These are phyloP conservation scores for Starmerella bombicola DNA, from an alignment of 805 yeast genomes.

Conservation along the genomic window DNA sequence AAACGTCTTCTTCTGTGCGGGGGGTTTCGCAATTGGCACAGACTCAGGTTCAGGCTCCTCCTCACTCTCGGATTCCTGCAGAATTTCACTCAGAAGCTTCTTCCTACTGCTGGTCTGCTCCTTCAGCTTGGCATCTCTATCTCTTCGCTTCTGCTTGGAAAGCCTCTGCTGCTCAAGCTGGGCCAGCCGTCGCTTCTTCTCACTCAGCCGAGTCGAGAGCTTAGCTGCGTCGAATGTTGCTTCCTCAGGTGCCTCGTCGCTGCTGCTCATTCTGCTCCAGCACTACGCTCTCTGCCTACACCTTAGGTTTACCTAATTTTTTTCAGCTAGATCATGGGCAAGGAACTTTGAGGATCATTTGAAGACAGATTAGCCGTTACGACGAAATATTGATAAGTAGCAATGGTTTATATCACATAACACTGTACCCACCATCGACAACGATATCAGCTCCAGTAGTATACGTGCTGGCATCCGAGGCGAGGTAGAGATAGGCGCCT, in stretches of 20 bases:
- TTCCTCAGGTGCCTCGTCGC: conserved; percentile 32
- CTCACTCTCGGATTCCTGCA: conserved; percentile 17
- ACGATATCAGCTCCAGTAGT: conserved; percentile 66
- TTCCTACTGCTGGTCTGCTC: conserved; percentile 20
- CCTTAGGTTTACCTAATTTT: conserved; percentile 2
- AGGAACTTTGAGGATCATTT: neutral
- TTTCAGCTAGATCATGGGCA: neutral
- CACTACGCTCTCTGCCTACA: no score
- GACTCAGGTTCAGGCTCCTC: conserved; percentile 3
- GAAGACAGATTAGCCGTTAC: neutral
- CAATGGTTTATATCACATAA: conserved; percentile 9
- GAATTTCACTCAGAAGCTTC: conserved; percentile 22
- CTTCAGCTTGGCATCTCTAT: conserved; percentile 22
- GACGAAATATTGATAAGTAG: neutral
- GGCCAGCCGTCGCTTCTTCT: conserved; percentile 11
- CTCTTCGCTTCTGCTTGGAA: conserved; percentile 24
- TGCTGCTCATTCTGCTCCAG: no score
- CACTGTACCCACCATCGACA: conserved; percentile 69
- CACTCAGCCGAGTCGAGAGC: conserved; percentile 5
- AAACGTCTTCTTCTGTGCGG: conserved; percentile 12
- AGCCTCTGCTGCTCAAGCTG: conserved; percentile 7
- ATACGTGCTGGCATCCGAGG: conserved; percentile 68
- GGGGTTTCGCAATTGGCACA: neutral
- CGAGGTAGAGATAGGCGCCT: conserved; percentile 71
- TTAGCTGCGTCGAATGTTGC: conserved; percentile 23